These are phyloP conservation scores for Datura wrightii DNA, from an alignment of 257 asterid genomes.

Conservation along the genomic window DNA sequence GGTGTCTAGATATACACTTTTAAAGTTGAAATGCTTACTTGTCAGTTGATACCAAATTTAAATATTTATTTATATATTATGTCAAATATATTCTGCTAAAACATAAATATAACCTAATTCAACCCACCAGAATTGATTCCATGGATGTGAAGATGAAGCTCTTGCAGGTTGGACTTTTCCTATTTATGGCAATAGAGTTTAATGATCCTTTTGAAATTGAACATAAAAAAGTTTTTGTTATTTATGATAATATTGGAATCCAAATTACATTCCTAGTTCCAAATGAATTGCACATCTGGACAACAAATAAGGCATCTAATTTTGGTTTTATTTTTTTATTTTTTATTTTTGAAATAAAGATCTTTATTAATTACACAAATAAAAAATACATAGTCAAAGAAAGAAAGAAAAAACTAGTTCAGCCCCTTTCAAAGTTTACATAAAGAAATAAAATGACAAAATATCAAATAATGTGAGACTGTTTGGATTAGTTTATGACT, in stretches of 20 bases:
- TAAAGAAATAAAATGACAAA: no score
- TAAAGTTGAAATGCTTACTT: no score
- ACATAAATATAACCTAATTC: not conserved
- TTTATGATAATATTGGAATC: not conserved
- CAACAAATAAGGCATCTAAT: not conserved
- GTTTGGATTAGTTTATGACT: no score
- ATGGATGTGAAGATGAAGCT: constrained; percentile 9
- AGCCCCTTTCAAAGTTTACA: no score
- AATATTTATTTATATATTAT: no score
- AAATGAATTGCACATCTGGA: not conserved
- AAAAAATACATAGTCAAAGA: no score
- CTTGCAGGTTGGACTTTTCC: not conserved
- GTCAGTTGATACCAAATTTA: no score
- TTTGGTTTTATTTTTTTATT: not conserved
- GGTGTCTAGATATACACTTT: no score
- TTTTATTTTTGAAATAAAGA: no score
- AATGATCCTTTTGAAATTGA: not conserved
- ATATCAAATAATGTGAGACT: no score
- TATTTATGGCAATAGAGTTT: not conserved
- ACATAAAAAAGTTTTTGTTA: not conserved
- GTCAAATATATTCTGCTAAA: not conserved
- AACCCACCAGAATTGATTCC: not conserved
- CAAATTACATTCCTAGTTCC: not conserved
- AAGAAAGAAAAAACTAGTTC: no score
- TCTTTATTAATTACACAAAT: no score